Evolutionary conservation across 2,329 filamentous ascomycete species (phyloP), one percentile per base, ranked within the genome.

Genomic region (Zarea fungicola): DNA sequence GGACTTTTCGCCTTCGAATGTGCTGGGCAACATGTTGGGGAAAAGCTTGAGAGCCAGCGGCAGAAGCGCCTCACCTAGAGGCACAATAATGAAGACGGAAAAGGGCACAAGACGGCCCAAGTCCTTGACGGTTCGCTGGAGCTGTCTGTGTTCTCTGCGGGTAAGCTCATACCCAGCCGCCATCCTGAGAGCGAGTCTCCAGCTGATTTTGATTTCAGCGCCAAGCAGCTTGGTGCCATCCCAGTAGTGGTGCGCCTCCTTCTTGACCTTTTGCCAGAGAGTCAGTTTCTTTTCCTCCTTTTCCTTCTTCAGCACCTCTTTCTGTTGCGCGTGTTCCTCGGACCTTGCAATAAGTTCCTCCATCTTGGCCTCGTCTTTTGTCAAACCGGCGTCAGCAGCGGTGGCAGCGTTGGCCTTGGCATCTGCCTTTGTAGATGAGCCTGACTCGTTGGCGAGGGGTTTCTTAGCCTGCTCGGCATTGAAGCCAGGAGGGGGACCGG

Each of bases 21-120:
- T 99, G 75, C 90, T 96, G 42, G 93, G 93, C 45, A 99, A 83
- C 70, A 99, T 79, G 70, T 97, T 97, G 66, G 93, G 93, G 81
- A 99, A 99, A 39, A 99, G 74, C 71, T 88, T 95, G 42, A 99
- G 78, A 7, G 92, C 93, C 40, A 99, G 77, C 2, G 93, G 93
- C 19, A 97, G 81, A 37, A 99, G 79, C 29, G 96, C 76, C 72
- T 99, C 93, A 51, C 91, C 93, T 57, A 99, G 95, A 1, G 93
- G 93, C 32, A 99, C 90, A 57, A 99, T 92, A 60, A 99, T 80
- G 69, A 99, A 99, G 58, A 96, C 87, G 7, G 91, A 95, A 69
- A 99, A 99, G 14, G 93, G 93, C 13, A 99, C 87, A 51, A 99
- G 74, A 14, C 93, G 91, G 28, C 83, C 90, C 40, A 99, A 77